Conservation (phyloP, 2,329 filamentous ascomycete species). For the Aspergillus tanneri region DNA sequence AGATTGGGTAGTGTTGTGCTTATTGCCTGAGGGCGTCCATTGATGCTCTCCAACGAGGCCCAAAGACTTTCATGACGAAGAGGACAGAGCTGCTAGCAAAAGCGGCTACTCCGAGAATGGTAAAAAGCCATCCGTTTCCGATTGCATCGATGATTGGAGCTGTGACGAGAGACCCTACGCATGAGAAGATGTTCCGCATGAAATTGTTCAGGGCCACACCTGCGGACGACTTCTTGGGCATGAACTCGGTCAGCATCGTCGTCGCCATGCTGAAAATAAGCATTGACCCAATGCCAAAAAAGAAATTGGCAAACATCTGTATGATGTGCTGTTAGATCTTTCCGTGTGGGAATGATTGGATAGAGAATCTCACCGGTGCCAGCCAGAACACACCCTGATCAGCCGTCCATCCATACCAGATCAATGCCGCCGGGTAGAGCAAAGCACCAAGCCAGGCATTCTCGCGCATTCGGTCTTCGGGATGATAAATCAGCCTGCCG, state of each 20-base stretch:
- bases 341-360: not conserved
- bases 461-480: conserved; percentile 79
- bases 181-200: conserved; percentile 73
- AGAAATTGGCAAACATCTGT: conserved; percentile 63
- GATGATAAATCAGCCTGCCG: conserved; percentile 66
- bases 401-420: conserved; percentile 76
- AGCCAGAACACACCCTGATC: conserved; percentile 64
- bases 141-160: conserved; percentile 69
- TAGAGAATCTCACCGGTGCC: conserved; percentile 46
- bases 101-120: conserved; percentile 56
- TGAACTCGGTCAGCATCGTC: conserved; percentile 83
- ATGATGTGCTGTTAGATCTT: conserved; percentile 4
- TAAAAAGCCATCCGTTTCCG: conserved; percentile 75
- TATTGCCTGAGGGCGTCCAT: conserved; percentile 53
- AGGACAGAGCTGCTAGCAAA: conserved; percentile 61
- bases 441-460: conserved; percentile 75
- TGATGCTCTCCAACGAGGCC: conserved; percentile 60
- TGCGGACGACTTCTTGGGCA: conserved; percentile 67
- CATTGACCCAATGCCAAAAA: conserved; percentile 77
- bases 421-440: conserved; percentile 66
- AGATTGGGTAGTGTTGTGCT: not conserved
- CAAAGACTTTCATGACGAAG: conserved; percentile 60
- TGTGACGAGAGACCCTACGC: conserved; percentile 67
- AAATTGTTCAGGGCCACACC: conserved; percentile 83
- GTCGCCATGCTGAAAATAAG: conserved; percentile 71